phyloP scores from a whole-genome alignment of 306 rosid species.

The Quillaja saponaria region DNA sequence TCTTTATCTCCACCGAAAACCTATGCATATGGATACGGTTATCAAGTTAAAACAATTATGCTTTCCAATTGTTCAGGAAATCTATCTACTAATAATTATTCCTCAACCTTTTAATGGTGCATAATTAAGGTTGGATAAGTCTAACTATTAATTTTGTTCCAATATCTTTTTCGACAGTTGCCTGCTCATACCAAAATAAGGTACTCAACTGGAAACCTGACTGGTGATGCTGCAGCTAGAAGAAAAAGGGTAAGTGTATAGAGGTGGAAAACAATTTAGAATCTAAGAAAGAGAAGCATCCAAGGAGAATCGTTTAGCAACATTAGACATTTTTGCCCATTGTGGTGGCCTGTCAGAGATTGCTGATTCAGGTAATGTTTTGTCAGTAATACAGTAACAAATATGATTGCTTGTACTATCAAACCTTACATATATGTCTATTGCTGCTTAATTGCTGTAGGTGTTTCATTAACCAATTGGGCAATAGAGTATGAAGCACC shows the following conservation, averaged over 20 bases:
- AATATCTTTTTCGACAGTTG: constrained; percentile 48
- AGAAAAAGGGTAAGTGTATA: constrained; percentile 88
- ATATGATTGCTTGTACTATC: background rate
- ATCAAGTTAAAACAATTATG: too few relatives aligned
- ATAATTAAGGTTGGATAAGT: background rate
- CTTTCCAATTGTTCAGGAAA: too few relatives aligned
- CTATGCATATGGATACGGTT: too few relatives aligned
- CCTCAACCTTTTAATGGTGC: background rate
- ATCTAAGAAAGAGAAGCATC: constrained; percentile 15
- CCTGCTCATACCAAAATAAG: constrained; percentile 64
- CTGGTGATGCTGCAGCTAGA: constrained; percentile 56
- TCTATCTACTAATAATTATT: too few relatives aligned
- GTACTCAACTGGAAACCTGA: constrained; percentile 49
- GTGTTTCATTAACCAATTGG: constrained; percentile 82
- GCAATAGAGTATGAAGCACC: constrained; percentile 98
- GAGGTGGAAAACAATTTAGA: constrained; percentile 56
- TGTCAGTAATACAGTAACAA: constrained; percentile 1
- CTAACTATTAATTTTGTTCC: background rate
- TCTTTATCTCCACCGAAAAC: too few relatives aligned
- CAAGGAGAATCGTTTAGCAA: constrained; percentile 56
- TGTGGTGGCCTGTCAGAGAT: constrained; percentile 95
- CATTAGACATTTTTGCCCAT: constrained; percentile 94
- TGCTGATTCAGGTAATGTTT: constrained; percentile 64
- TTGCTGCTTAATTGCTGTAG: constrained; percentile 43
- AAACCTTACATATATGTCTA: background rate